phyloP scores from a whole-genome alignment of 139 green algal genomes.

The Tetradesmus obliquus region DNA sequence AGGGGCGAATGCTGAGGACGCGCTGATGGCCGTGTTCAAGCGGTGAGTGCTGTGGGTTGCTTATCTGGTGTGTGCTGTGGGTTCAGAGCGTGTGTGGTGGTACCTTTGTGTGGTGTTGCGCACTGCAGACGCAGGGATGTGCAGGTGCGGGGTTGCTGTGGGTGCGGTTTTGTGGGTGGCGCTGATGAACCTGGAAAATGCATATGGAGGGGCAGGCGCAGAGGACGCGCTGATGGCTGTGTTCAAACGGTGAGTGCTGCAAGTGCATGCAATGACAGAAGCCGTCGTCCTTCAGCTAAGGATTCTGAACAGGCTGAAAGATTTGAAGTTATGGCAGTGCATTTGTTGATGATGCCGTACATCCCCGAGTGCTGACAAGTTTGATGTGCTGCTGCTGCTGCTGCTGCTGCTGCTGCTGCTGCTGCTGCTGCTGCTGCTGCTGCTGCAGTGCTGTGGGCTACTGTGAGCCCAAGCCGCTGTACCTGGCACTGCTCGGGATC shows the following conservation, averaged over 20 bases:
- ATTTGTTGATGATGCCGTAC: neutral
- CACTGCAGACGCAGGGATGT: neutral
- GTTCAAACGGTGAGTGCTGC: slow-evolving; percentile 70
- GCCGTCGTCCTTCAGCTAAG: too few species aligned
- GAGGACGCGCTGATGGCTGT: slow-evolving; percentile 80
- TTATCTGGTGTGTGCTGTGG: neutral
- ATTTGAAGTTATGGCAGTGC: neutral
- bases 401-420: too few species aligned
- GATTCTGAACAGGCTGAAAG: neutral
- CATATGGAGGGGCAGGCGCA: slow-evolving; percentile 72
- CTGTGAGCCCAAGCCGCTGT: slow-evolving; percentile 59
- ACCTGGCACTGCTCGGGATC: slow-evolving; percentile 79
- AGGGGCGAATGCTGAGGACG: slow-evolving; percentile 75
- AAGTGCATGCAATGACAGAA: too few species aligned
- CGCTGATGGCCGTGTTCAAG: slow-evolving; percentile 83
- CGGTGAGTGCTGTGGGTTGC: slow-evolving; percentile 43
- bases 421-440: neutral
- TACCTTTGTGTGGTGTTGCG: neutral
- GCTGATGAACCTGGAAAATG: slow-evolving; percentile 94
- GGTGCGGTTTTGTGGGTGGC: slow-evolving; percentile 68
- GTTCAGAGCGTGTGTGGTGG: neutral
- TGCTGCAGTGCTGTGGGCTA: neutral
- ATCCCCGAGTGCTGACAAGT: neutral
- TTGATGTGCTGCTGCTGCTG: neutral
- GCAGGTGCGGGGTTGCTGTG: too few species aligned